These are phyloP conservation scores for Dendrostoma leiphaemia DNA, from an alignment of 2,329 filamentous ascomycete species.

Conservation along the genomic window DNA sequence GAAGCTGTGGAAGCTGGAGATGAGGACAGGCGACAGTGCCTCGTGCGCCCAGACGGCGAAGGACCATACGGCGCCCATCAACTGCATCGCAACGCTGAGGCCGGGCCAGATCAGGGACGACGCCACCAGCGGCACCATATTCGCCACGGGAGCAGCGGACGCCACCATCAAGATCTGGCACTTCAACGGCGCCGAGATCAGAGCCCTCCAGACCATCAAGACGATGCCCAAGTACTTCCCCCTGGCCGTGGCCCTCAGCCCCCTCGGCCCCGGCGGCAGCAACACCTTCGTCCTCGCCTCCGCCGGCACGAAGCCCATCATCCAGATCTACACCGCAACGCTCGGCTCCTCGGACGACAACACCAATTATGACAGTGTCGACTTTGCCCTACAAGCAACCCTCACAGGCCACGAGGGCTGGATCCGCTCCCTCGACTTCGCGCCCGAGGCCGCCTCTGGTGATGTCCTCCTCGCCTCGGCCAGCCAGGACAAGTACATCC, in stretches of 20 bases:
- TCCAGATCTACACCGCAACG: slow-evolving; percentile 69
- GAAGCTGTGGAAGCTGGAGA: slow-evolving; percentile 62
- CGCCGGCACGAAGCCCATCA: slow-evolving; percentile 78
- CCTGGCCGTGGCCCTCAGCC: slow-evolving; percentile 68
- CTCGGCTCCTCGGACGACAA: slow-evolving; percentile 32
- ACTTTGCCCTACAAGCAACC: slow-evolving; percentile 72
- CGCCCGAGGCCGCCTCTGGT: slow-evolving; percentile 54
- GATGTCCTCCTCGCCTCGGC: slow-evolving; percentile 87
- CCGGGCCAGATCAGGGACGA: slow-evolving; percentile 14
- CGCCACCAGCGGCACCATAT: slow-evolving; percentile 32
- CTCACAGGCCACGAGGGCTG: slow-evolving; percentile 91
- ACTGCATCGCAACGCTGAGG: slow-evolving; percentile 56
- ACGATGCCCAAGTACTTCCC: slow-evolving; percentile 81
- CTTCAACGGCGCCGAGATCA: slow-evolving; percentile 47
- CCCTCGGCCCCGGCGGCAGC: slow-evolving; percentile 50
- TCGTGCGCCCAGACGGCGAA: slow-evolving; percentile 54
- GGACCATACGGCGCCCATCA: slow-evolving; percentile 74
- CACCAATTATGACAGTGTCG: slow-evolving; percentile 21
- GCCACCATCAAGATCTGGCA: slow-evolving; percentile 70
- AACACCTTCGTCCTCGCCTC: slow-evolving; percentile 67
- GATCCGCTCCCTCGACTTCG: slow-evolving; percentile 84
- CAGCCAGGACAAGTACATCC: slow-evolving; percentile 96
- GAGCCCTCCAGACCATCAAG: slow-evolving; percentile 67
- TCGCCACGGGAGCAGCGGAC: slow-evolving; percentile 82
- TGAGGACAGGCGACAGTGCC: slow-evolving; percentile 27